Evolutionary conservation across 495 filamentous ascomycete genomes (phyloP).

Genomic region (Parathielavia hyrcaniae): DNA sequence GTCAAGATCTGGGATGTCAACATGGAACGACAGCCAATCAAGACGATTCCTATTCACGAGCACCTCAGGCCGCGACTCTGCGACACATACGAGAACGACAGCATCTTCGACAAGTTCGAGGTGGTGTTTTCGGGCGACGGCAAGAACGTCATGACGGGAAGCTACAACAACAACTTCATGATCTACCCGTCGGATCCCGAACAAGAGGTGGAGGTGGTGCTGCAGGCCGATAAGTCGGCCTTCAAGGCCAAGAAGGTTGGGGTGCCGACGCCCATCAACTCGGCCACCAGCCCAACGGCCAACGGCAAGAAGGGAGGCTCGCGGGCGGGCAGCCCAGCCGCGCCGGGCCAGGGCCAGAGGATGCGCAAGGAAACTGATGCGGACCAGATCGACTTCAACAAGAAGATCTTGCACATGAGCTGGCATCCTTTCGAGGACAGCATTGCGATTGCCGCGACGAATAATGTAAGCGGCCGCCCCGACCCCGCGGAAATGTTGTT

Average conservation of each 20-base stretch:
- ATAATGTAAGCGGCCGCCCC: conserved; percentile 63
- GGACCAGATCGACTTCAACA: conserved; percentile 99
- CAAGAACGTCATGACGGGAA: conserved; percentile 98
- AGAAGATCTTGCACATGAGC: conserved; percentile 99
- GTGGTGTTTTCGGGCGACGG: conserved; percentile 98
- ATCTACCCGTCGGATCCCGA: conserved; percentile 95
- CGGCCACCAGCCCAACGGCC: conserved; percentile 61
- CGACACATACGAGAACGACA: conserved; percentile 98
- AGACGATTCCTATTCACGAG: conserved; percentile 98
- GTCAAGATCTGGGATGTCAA: conserved; percentile 99
- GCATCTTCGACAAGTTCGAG: conserved; percentile 99
- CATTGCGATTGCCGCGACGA: conserved; percentile 98
- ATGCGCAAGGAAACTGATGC: conserved; percentile 99
- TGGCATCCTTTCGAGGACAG: conserved; percentile 99
- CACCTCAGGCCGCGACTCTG: conserved; percentile 90
- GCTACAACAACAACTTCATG: conserved; percentile 99
- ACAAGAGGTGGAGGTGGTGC: conserved; percentile 92
- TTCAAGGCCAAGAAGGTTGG: conserved; percentile 99
- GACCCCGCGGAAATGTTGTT: conserved; percentile 33
- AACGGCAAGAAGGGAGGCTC: conserved; percentile 77
- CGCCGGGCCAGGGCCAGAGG: conserved; percentile 72
- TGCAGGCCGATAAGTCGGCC: conserved; percentile 96
- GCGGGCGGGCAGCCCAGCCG: conserved; percentile 83
- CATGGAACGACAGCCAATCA: conserved; percentile 94
- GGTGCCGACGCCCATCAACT: conserved; percentile 93